Percentiles rank a stretch among this genome's conserved stretches.
Conservation (phyloP, 306 rosid genomes). For the Medicago ruthenica region DNA sequence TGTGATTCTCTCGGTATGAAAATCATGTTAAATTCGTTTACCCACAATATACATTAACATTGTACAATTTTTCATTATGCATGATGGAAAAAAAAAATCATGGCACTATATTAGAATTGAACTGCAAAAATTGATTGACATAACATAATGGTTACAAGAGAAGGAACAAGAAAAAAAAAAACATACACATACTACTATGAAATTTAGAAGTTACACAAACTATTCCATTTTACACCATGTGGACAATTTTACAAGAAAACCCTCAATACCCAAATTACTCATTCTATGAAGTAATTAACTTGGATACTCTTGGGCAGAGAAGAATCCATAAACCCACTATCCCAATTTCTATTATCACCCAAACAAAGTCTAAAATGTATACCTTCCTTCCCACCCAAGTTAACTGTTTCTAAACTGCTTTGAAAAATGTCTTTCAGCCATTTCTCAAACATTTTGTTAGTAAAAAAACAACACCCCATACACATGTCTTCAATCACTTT, state of each 20-base stretch:
- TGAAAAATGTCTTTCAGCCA: constrained; percentile 87
- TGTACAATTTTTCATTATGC: too few species aligned
- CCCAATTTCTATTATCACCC: constrained; percentile 63
- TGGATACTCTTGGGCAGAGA: constrained; percentile 74
- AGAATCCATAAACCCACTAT: constrained; percentile 75
- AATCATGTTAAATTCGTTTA: too few species aligned
- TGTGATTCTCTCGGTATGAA: too few species aligned
- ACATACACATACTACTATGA: constrained; percentile 58
- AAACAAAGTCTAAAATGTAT: constrained; percentile 78
- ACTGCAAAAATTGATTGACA: constrained; percentile 1
- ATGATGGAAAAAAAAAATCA: too few species aligned
- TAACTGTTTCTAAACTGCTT: constrained; percentile 63
- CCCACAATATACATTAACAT: too few species aligned
- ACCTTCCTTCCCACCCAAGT: constrained; percentile 66
- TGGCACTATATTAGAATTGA: neutral
- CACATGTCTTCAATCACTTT: constrained; percentile 69
- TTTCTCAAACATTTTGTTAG: constrained; percentile 84
- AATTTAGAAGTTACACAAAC: constrained; percentile 68
- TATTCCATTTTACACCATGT: constrained; percentile 48
- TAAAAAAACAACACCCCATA: constrained; percentile 65
- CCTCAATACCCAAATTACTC: constrained; percentile 32
- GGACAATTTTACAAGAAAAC: constrained; percentile 49
- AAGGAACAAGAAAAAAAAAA: constrained; percentile 12
- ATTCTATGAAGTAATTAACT: constrained; percentile 66
- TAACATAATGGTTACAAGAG: constrained; percentile 8